Evolutionary conservation across 768 basidiomycete genomes (phyloP), one percentile per base, ranked within the genome.

Genomic region (Pholiota microspora): DNA sequence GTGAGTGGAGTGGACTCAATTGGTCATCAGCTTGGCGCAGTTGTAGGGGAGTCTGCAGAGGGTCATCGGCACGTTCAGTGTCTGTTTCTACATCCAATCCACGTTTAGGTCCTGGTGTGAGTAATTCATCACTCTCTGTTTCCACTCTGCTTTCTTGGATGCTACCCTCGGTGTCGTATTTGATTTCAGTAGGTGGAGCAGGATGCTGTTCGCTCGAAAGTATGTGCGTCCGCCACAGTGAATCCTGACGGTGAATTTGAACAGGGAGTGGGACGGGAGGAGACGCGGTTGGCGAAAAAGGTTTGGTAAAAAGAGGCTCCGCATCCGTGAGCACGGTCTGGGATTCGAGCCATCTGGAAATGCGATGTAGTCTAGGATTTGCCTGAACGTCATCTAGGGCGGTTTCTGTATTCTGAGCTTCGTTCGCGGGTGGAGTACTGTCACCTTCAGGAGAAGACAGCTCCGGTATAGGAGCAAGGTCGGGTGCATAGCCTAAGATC

Each of bases 381-480:
- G n/a, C 13, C 16, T 48, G 45, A 16, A 32, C 25, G 31, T 54
- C 36, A 7, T 51, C 36, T 12, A 27, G 28, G 8, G 27, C 28
- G 9, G 1, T 42, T 45, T 53, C 31, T 29, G 29, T 18, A 36
- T 23, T 31, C 23, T 54, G 48, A n/a, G 45, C 50, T 16, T 50
- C 55, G 10, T 45, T 21, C 12, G 45, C 54, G 9, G 56, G 51
- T 9, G 59, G 56, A 13, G 60, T 56, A 13, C 51, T 54, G 45
- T 48, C 55, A 35, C 60, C 59, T 35, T 66, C 66, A 28, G 60
- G 54, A 6, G 69, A 68, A 1, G 70, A 66, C 27, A 69, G 54
- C 57, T 70, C 70, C 10, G 61, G 64, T 53, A 70, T 69, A 21
- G 70, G 69, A 25, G 65, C 69, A 16, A 71, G 63, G 12, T 64